Evolutionary conservation across 2,329 filamentous ascomycete species (phyloP), one percentile per base, ranked within the genome.

Genomic region (Mycosphaerella sp.): DNA sequence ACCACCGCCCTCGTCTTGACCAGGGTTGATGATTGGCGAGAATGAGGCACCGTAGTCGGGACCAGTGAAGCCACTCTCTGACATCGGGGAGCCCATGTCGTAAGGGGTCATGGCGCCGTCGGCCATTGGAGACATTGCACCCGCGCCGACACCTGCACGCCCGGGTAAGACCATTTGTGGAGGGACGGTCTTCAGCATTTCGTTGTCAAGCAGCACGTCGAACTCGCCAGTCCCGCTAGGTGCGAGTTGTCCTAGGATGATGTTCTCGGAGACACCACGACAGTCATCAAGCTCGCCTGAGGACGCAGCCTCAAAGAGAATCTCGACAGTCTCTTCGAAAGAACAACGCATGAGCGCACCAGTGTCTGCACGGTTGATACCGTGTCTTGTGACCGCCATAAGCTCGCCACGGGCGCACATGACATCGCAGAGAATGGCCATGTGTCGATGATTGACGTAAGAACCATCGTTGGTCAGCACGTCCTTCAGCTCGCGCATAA

Each of bases 311-410:
- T 98, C 93, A 16, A 98, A 82, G 47, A 98, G 77, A 76, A 98
- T 98, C 68, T 98, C 94, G 36, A 98, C 93, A 0, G 93, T 98
- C 71, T 98, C 94, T 73, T 98, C 93, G 73, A 98, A 98, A 1
- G 93, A 98, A 78, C 94, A 98, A 70, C 93, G 86, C 93, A 98
- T 98, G 64, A 98, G 79, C 8, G 93, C 94, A 76, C 93, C 93
- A 56, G 94, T 98, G 67, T 98, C 93, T 21, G 91, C 89, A 64
- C 93, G 84, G 75, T 98, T 98, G 75, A 98, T 98, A 73, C 93
- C 93, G 68, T 98, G 93, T 72, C 93, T 87, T 50, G 93, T 98
- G 58, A 98, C 91, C 12, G 93, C 91, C 70, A 95, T 95, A 64
- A 98, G 84, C 63, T 86, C 85, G 60, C 93, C 93, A 64, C 93